A percentile compares a stretch with the other conserved stretches of the same genome.
These are phyloP conservation scores for Syzygium aromaticum DNA, from an alignment of 345 rosid genomes.

Conservation along the genomic window DNA sequence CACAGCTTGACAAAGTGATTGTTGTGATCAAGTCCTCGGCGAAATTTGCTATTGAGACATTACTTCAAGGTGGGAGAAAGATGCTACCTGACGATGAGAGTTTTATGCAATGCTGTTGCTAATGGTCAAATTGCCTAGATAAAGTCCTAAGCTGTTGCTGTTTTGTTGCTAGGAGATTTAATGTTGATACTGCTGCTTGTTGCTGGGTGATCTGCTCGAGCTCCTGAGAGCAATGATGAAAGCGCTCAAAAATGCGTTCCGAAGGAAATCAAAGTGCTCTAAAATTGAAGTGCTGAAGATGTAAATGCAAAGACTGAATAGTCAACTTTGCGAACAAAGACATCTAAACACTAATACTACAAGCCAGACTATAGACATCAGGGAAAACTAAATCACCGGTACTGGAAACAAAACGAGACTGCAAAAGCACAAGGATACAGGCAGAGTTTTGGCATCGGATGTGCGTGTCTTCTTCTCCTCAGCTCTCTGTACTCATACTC, in stretches of 20 bases:
- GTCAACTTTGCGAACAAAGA: not conserved
- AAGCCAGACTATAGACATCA: not conserved
- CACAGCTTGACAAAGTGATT: not conserved
- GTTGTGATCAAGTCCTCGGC: not conserved
- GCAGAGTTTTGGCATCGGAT: not conserved
- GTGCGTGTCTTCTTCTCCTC: not conserved
- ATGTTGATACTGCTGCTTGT: not conserved
- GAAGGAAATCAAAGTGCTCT: not conserved
- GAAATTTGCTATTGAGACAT: not conserved
- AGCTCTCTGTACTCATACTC: not conserved
- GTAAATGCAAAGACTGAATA: not conserved
- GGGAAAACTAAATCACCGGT: not conserved
- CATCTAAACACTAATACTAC: not conserved
- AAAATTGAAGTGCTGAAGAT: not conserved
- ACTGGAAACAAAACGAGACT: not conserved
- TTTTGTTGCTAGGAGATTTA: not conserved
- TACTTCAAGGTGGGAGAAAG: not conserved
- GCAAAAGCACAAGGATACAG: not conserved
- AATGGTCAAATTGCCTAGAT: not conserved
- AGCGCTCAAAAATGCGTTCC: not conserved
- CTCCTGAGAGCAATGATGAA: not conserved
- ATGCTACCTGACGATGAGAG: not conserved
- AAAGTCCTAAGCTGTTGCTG: not conserved
- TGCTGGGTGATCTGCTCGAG: not conserved
- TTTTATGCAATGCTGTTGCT: not conserved